These are phyloP conservation scores for Daldinia sp. DNA, from an alignment of 2,329 filamentous ascomycete genomes.

Conservation along the genomic window DNA sequence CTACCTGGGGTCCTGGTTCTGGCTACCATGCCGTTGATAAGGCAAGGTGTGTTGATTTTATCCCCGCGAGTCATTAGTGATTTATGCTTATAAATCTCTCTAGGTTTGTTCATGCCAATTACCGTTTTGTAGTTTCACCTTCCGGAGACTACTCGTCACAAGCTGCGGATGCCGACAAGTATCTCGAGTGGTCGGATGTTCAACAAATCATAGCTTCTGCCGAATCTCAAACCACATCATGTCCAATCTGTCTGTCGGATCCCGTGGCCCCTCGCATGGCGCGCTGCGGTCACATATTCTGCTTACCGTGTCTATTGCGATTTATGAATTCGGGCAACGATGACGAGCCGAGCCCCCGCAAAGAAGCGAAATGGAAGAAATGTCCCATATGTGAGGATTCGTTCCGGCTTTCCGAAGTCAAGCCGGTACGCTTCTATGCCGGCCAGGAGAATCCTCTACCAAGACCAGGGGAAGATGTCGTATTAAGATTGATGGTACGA, in stretches of 20 bases:
- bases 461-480: conserved; percentile 86
- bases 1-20: conserved; percentile 86
- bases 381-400: conserved; percentile 96
- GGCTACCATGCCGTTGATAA: conserved; percentile 93
- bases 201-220: conserved; percentile 91
- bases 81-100: conserved; percentile 29
- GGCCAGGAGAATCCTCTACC: conserved; percentile 88
- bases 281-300: conserved; percentile 97
- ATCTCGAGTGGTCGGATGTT: conserved; percentile 90
- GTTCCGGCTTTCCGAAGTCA: conserved; percentile 90
- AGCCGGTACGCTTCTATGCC: conserved; percentile 89
- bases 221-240: conserved; percentile 87
- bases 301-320: conserved; percentile 89
- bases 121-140: conserved; percentile 94
- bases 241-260: conserved; percentile 93
- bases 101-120: conserved; percentile 94
- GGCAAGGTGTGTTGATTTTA: conserved; percentile 70
- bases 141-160: conserved; percentile 82
- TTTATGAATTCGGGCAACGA: conserved; percentile 91
- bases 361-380: conserved; percentile 86
- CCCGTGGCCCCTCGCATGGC: conserved; percentile 97
- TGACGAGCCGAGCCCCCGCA: conserved; percentile 75
- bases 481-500: conserved; percentile 86
- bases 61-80: background rate
- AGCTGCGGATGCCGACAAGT: conserved; percentile 85